Conservation (phyloP, 2,329 filamentous ascomycete genomes). For the Botrytis hyacinthi region DNA sequence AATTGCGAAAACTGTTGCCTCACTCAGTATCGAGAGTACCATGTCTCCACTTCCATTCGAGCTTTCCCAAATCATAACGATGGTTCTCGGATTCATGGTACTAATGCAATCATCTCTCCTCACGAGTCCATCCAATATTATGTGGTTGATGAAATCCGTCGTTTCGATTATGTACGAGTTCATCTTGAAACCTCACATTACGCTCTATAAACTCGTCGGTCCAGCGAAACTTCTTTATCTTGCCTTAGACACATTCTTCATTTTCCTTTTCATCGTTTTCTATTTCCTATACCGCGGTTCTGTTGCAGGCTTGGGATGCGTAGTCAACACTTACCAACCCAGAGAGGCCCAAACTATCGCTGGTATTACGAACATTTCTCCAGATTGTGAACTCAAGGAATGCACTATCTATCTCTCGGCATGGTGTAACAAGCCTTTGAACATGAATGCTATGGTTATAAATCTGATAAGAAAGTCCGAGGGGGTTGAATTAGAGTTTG, state of each 20-base stretch:
- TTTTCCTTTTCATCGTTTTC: neutral
- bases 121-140: neutral
- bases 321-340: neutral
- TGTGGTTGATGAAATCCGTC: neutral
- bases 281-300: neutral
- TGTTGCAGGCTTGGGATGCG: neutral
- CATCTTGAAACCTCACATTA: neutral
- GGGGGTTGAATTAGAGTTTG: no score
- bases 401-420: neutral
- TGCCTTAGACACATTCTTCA: neutral
- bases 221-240: neutral
- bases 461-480: neutral
- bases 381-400: neutral
- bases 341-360: neutral
- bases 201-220: neutral
- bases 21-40: neutral
- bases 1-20: neutral
- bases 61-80: neutral
- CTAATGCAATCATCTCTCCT: neutral
- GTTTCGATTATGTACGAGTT: neutral
- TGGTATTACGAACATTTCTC: rapidly evolving
- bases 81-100: neutral
- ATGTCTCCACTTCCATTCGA: neutral
- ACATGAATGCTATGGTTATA: neutral
- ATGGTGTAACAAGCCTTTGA: neutral